Evolutionary conservation across 2,329 filamentous ascomycete species (phyloP), one percentile per base, ranked within the genome.

Genomic region (Acrocalymma vagum): DNA sequence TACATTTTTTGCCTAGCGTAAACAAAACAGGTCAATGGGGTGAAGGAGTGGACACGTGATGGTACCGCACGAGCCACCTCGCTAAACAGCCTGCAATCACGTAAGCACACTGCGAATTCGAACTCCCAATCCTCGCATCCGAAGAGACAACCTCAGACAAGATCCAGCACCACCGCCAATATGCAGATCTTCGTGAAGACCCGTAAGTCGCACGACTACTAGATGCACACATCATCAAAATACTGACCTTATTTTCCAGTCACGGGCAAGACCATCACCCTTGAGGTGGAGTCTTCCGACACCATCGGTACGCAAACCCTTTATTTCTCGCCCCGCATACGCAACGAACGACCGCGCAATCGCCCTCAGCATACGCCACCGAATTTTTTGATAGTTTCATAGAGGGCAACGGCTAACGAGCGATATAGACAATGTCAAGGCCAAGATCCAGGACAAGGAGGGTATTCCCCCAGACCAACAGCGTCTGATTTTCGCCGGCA

Each of bases 391-490:
- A 36, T 30, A 31, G 16, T 32, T 36, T n/a, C n/a, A n/a, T n/a
- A n/a, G n/a, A n/a, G n/a, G n/a, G n/a, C n/a, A n/a, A n/a, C n/a
- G n/a, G 51, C 56, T 67, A 45, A 65, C 53, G 32, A 45, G 31
- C n/a, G 14, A 29, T 33, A 32, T 29, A 65, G 93, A 97, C 86
- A 97, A 96, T 86, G 93, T 97, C 79, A 97, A 97, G 87, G 87
- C 86, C 82, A 96, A 96, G 88, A 96, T 97, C 78, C 93, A 96
- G 83, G 92, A 96, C 81, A 96, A 96, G 88, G 93, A 96, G 82
- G 93, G 93, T 69, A 96, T 96, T 65, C 93, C 93, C 69, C 92
- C 92, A 60, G 93, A 96, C 79, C 92, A 96, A 79, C 93, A 97
- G 84, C 92, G 93, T 73, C 78, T 97, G 82, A 96, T 96, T 81